phyloP scores from a whole-genome alignment of 371 early-diverging fungal genomes.

The Blyttiomyces sp. region DNA sequence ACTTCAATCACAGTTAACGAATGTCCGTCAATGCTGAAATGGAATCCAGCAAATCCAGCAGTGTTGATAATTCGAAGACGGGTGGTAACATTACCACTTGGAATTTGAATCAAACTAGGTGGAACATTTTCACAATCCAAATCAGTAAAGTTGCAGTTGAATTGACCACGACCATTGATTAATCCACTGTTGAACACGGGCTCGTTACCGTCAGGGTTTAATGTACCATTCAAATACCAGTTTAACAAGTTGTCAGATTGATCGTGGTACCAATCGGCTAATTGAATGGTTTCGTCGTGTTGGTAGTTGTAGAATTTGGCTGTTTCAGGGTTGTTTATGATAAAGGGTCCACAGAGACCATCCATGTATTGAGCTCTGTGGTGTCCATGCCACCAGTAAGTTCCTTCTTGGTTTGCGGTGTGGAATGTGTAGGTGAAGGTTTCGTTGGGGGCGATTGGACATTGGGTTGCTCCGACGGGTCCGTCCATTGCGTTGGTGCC shows the following conservation, averaged over 20 bases:
- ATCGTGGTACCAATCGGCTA: slow-evolving; percentile 67
- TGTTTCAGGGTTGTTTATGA: slow-evolving; percentile 65
- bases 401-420: slow-evolving; percentile 59
- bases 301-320: slow-evolving; percentile 63
- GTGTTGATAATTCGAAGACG: slow-evolving; percentile 72
- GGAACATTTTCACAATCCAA: too few relatives aligned
- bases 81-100: neutral
- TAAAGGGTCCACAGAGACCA: slow-evolving; percentile 71
- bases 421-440: slow-evolving; percentile 62
- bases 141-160: neutral
- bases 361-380: slow-evolving; percentile 71
- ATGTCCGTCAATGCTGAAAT: slow-evolving; percentile 75
- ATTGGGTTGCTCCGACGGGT: slow-evolving; percentile 30
- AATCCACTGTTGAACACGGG: slow-evolving; percentile 49
- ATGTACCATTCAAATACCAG: slow-evolving; percentile 44
- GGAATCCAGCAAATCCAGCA: slow-evolving; percentile 67
- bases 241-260: slow-evolving; percentile 37
- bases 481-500: slow-evolving; percentile 66
- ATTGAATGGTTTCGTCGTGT: slow-evolving; percentile 55
- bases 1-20: slow-evolving; percentile 73
- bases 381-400: slow-evolving; percentile 76
- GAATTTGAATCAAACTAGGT: neutral
- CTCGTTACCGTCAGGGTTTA: slow-evolving; percentile 62
- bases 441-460: slow-evolving; percentile 30
- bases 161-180: slow-evolving; percentile 20